Percentiles rank a stretch among this genome's conserved stretches.
These are phyloP conservation scores for Mycena capillaripes DNA, from an alignment of 768 basidiomycete species.

Conservation along the genomic window DNA sequence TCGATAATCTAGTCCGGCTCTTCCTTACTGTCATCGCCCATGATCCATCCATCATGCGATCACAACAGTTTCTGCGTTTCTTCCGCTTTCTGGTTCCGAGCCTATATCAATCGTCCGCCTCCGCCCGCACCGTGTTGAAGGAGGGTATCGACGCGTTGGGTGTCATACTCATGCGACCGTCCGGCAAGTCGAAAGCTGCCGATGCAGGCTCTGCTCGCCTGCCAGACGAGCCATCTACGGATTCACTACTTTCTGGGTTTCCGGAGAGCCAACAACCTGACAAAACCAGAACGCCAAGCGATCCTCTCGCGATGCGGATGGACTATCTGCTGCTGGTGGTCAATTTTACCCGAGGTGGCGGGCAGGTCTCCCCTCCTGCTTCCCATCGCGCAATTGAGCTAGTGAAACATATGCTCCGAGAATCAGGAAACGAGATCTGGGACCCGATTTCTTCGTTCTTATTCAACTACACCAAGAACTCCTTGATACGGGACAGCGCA, in stretches of 20 bases:
- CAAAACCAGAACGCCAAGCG: slow-evolving; percentile 65
- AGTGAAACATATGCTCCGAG: slow-evolving; percentile 68
- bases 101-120: slow-evolving; percentile 68
- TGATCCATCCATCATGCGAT: slow-evolving; percentile 74
- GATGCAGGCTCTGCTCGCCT: slow-evolving; percentile 49
- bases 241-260: slow-evolving; percentile 43
- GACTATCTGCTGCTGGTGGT: slow-evolving; percentile 73
- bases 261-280: slow-evolving; percentile 54
- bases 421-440: slow-evolving; percentile 54
- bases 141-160: slow-evolving; percentile 82
- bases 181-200: slow-evolving; percentile 57
- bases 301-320: slow-evolving; percentile 69
- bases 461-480: slow-evolving; percentile 61
- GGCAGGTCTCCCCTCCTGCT: slow-evolving; percentile 56
- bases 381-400: slow-evolving; percentile 67
- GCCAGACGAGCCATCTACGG: slow-evolving; percentile 43
- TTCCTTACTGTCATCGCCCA: slow-evolving; percentile 87
- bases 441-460: slow-evolving; percentile 66
- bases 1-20: slow-evolving; percentile 78
- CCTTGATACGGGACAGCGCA: slow-evolving; percentile 62
- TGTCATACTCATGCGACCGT: slow-evolving; percentile 62
- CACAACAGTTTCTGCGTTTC: slow-evolving; percentile 77
- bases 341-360: slow-evolving; percentile 65
- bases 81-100: slow-evolving; percentile 69
- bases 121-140: slow-evolving; percentile 67